A percentile compares a stretch with the other conserved stretches of the same genome.
These are phyloP conservation scores for Albifimbria verrucaria DNA, from an alignment of 2,329 filamentous ascomycete genomes.

Conservation along the genomic window DNA sequence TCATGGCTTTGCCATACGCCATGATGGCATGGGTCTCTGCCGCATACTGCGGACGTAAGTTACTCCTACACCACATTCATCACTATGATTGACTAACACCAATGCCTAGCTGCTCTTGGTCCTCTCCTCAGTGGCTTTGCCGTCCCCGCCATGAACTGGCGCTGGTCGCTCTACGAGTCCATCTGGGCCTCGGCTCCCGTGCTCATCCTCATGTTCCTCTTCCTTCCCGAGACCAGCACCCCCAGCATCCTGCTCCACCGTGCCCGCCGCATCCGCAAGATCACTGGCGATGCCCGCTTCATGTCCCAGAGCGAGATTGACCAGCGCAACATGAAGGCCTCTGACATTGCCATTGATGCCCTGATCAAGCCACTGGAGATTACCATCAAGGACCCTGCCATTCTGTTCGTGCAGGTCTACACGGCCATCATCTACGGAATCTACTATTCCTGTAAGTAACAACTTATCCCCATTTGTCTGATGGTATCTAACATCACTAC, in stretches of 20 bases:
- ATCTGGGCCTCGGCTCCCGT: slow-evolving; percentile 59
- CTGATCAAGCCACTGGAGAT: slow-evolving; percentile 61
- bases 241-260: slow-evolving; percentile 60
- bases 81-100: not conserved
- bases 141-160: slow-evolving; percentile 55
- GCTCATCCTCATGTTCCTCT: slow-evolving; percentile 58
- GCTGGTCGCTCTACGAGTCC: slow-evolving; percentile 64
- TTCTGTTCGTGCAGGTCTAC: slow-evolving; percentile 61
- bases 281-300: slow-evolving; percentile 55
- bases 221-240: slow-evolving; percentile 61
- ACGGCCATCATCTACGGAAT: slow-evolving; percentile 60
- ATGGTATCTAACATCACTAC: slow-evolving; percentile 7
- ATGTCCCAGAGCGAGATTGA: slow-evolving; percentile 63
- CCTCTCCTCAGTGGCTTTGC: slow-evolving; percentile 60
- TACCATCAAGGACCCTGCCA: slow-evolving; percentile 57
- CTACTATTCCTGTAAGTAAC: slow-evolving; percentile 49
- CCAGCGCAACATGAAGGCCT: slow-evolving; percentile 48
- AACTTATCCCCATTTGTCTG: not conserved
- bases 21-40: slow-evolving; percentile 57
- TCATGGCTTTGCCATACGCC: slow-evolving; percentile 54
- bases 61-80: slow-evolving; percentile 26
- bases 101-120: slow-evolving; percentile 48
- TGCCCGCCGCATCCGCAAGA: slow-evolving; percentile 56
- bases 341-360: slow-evolving; percentile 47
- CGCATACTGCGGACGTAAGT: slow-evolving; percentile 44